Conservation (phyloP, 164 flowering plant genomes). For the Litsea cubeba region DNA sequence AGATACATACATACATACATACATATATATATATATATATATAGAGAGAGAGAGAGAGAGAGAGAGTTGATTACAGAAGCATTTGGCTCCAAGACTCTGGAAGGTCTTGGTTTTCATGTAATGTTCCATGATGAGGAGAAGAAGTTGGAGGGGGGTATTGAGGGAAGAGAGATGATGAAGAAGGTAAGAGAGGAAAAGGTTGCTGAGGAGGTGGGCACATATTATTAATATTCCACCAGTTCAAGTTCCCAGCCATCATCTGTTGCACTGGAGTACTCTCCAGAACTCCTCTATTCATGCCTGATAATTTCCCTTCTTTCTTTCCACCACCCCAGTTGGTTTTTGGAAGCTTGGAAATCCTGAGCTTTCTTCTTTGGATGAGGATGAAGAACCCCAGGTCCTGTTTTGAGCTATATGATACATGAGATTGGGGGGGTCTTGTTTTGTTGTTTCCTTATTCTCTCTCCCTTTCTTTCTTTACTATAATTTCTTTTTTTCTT, state of each 20-base stretch:
- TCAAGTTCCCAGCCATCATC: conserved; percentile 69
- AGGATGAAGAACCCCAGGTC: conserved; percentile 21
- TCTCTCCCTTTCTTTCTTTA: conserved; percentile 10
- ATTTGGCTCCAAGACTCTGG: conserved; percentile 92
- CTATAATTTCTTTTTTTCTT: conserved; percentile 3
- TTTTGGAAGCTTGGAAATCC: neutral
- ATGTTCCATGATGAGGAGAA: conserved; percentile 27
- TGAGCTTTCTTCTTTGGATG: conserved; percentile 20
- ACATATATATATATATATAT: neutral
- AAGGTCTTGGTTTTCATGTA: conserved; percentile 38
- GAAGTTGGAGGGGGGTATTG: conserved; percentile 18
- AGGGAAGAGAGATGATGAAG: conserved; percentile 23
- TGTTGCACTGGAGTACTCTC: conserved; percentile 56
- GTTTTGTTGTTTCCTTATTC: conserved; percentile 12
- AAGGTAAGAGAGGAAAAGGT: conserved; percentile 21
- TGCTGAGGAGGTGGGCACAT: conserved; percentile 33
- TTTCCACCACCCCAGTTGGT: conserved; percentile 14
- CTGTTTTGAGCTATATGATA: conserved; percentile 23
- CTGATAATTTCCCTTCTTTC: conserved; percentile 3
- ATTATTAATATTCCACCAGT: conserved; percentile 62
- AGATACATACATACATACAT: neutral
- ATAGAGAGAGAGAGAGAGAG: neutral
- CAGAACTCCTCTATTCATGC: conserved; percentile 43
- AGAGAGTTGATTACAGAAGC: conserved; percentile 36
- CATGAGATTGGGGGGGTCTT: conserved; percentile 32